Evolutionary conservation across 2,329 filamentous ascomycete species (phyloP), one percentile per base, ranked within the genome.

Genomic region (Fusarium sp.): DNA sequence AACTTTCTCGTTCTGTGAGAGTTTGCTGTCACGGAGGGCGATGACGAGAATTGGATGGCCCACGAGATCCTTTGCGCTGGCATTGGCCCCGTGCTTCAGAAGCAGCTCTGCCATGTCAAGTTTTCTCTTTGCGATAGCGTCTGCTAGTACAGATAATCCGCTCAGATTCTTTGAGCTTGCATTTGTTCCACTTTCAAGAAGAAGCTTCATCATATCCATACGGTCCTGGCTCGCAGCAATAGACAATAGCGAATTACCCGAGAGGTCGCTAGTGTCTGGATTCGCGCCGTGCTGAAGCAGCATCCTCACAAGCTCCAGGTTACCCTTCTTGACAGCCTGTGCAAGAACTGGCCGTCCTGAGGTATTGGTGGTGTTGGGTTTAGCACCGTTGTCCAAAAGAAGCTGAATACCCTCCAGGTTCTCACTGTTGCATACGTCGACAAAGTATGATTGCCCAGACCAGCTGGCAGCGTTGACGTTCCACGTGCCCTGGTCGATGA

Each of bases 221-320:
- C 77, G 70, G 12, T 76, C 70, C 55, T 79, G 76, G 24, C 75
- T 69, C 11, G 79, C 62, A 1, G 82, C 82, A 18, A 82, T 63
- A 3, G 75, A 73, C 3, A 83, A 69, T 14, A 83, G 54, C 1
- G 79, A 77, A n/a, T 71, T 78, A 2, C 82, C 81, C 5, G 73
- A 78, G 13, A 80, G 61, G 33, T 82, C 80, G 7, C 63, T 75
- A 1, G 78, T 73, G 18, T 79, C 80, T 2, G 78, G 60, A 10
- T 80, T 77, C n/a, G 85, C 85, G 12, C 85, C 84, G 35, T 73
- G 75, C 17, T 78, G 70, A 26, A 83, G 63, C 6, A 83, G 74
- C 14, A 83, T 49, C n/a, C 74, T 62, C 0, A 76, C 78, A 6
- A 82, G 69, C 7, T 80, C 80, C 18, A 75, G 13, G 7, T 81